Percentiles rank a stretch among this genome's conserved stretches.
Evolutionary conservation across 1,284 basidiomycete species (phyloP).

Genomic region (Sporisorium sorghi): DNA sequence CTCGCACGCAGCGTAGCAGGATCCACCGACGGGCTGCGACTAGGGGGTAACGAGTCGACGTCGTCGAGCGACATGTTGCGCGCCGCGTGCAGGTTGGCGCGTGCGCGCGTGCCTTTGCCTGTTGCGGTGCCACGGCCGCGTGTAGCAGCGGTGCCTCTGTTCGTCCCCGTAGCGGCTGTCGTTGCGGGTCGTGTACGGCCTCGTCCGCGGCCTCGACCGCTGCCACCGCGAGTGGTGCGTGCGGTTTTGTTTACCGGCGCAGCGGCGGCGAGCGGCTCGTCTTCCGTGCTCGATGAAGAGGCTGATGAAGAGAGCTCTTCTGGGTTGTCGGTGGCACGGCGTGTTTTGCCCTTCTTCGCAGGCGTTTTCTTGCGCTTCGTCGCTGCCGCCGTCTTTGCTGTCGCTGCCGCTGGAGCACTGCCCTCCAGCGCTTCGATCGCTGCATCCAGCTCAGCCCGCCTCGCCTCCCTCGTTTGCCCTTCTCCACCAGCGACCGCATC

Average conservation of each 20-base stretch:
- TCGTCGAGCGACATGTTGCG: slow-evolving; percentile 53
- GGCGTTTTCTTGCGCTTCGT: slow-evolving; percentile 24
- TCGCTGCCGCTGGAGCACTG: background rate
- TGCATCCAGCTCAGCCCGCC: slow-evolving; percentile 41
- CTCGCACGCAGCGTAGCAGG: slow-evolving; percentile 22
- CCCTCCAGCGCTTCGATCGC: slow-evolving; percentile 50
- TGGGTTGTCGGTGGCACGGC: background rate
- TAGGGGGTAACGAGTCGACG: slow-evolving; percentile 22
- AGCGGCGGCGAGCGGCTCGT: slow-evolving; percentile 3
- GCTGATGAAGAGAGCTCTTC: slow-evolving; percentile 17
- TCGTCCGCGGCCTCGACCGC: slow-evolving; percentile 17
- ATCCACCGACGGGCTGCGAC: slow-evolving; percentile 41
- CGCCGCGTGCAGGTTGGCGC: slow-evolving; percentile 37
- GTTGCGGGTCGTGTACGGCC: slow-evolving; percentile 8
- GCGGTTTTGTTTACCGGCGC: slow-evolving; percentile 5
- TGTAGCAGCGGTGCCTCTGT: background rate
- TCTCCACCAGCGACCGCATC: background rate
- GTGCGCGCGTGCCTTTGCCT: slow-evolving; percentile 6
- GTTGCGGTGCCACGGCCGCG: background rate
- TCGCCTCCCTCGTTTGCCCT: slow-evolving; percentile 5
- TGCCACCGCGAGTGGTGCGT: slow-evolving; percentile 10
- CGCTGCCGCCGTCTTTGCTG: background rate
- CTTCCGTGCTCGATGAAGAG: slow-evolving; percentile 9
- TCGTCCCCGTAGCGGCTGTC: background rate
- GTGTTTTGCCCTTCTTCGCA: background rate